Conservation (phyloP, 805 yeast genomes). For the Blastobotrys mokoenaii region DNA sequence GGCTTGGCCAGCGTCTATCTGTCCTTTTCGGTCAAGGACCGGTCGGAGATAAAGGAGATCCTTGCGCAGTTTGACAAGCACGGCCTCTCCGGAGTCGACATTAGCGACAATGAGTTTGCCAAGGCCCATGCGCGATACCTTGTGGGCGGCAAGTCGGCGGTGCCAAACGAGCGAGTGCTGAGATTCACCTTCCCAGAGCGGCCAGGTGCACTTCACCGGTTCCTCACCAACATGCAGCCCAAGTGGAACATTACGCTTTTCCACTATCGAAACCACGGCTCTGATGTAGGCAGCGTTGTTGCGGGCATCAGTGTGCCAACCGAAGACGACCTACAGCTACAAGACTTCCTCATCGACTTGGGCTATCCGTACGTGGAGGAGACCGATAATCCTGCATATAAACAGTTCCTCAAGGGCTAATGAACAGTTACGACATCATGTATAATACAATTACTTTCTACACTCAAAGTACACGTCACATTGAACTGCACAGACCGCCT, state of each 20-base stretch:
- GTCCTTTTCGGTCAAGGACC: conserved; percentile 72
- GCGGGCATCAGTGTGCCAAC: conserved; percentile 86
- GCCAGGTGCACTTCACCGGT: conserved; percentile 86
- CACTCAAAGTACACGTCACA: too few species aligned
- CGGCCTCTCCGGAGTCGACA: conserved; percentile 72
- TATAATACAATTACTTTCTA: too few species aligned
- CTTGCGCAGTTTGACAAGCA: conserved; percentile 46
- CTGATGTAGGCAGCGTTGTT: conserved; percentile 85
- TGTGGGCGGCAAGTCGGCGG: conserved; percentile 81
- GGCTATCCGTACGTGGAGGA: conserved; percentile 78
- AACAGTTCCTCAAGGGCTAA: conserved; percentile 48
- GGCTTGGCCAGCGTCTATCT: conserved; percentile 68
- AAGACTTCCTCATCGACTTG: conserved; percentile 55
- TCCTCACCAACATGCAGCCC: conserved; percentile 59
- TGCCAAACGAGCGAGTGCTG: conserved; percentile 67
- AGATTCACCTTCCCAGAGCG: conserved; percentile 95
- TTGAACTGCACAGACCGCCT: too few species aligned
- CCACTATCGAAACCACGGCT: conserved; percentile 96
- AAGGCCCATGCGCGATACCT: conserved; percentile 93
- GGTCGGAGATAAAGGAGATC: conserved; percentile 61
- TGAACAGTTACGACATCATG: too few species aligned
- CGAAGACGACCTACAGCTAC: conserved; percentile 54
- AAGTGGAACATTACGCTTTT: conserved; percentile 91
- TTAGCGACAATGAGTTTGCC: conserved; percentile 89
- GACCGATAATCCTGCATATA: conserved; percentile 77